Evolutionary conservation across 176 grass and related monocot species (phyloP).

Genomic region (Oryza officinalis): DNA sequence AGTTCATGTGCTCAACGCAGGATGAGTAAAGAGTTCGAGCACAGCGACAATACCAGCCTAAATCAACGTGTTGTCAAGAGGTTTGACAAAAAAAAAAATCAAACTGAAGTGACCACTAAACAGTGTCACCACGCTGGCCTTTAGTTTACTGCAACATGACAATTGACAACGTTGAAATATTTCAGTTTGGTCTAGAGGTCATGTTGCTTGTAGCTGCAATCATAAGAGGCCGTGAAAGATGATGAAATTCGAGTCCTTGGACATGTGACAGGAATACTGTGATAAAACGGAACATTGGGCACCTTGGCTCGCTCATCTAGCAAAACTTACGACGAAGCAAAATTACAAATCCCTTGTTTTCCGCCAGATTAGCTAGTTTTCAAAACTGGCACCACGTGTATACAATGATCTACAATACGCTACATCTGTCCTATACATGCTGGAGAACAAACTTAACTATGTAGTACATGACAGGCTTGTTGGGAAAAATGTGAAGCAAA

Average conservation of each 20-base stretch:
- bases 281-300: not conserved
- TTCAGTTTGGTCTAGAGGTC: no score
- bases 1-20: not conserved
- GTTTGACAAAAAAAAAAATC: not conserved
- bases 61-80: constrained; percentile 3
- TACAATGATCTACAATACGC: not conserved
- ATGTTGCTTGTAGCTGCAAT: not conserved
- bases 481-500: not conserved
- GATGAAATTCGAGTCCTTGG: no score
- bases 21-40: constrained; percentile 5
- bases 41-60: not conserved
- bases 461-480: constrained; percentile 18
- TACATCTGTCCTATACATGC: constrained; percentile 10
- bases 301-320: not conserved
- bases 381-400: constrained; percentile 13
- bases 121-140: not conserved
- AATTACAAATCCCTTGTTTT: not conserved
- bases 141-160: not conserved
- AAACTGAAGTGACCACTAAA: constrained; percentile 9
- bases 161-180: not conserved
- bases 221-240: not conserved
- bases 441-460: constrained; percentile 16
- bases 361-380: not conserved
- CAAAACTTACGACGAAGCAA: not conserved
- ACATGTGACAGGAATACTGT: no score